phyloP scores from a whole-genome alignment of 2,329 filamentous ascomycete genomes.

The Colletotrichum sp. region DNA sequence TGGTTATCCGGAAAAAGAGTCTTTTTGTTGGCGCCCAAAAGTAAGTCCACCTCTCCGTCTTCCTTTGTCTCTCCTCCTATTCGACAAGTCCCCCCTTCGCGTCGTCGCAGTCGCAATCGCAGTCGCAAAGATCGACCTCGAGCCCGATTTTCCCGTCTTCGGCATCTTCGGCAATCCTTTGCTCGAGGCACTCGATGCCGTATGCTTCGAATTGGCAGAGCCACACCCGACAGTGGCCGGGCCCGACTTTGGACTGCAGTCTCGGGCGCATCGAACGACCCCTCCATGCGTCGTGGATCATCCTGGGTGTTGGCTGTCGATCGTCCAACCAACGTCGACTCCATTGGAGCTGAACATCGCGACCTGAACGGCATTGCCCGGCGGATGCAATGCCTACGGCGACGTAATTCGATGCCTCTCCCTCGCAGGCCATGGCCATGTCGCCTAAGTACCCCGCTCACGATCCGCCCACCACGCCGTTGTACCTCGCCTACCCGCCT shows the following conservation, averaged over 20 bases:
- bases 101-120: slow-evolving; percentile 7
- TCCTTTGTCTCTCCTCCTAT: slow-evolving; percentile 20
- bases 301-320: slow-evolving; percentile 8
- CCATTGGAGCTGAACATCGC: not conserved
- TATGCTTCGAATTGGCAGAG: not conserved
- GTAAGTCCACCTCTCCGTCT: slow-evolving; percentile 42
- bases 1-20: slow-evolving; percentile 26
- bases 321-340: slow-evolving; percentile 1
- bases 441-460: not conserved
- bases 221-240: not conserved
- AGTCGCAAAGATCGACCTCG: not conserved
- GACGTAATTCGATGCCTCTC: not conserved
- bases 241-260: not conserved
- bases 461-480: not conserved
- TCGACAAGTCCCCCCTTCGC: not conserved
- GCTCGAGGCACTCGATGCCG: not conserved
- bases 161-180: slow-evolving; percentile 9
- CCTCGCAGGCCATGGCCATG: not conserved
- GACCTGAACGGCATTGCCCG: not conserved
- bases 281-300: slow-evolving; percentile 21
- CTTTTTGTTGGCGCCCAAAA: slow-evolving; percentile 57
- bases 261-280: not conserved
- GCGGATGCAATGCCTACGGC: not conserved
- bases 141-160: not conserved
- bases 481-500: not conserved